Evolutionary conservation across 2,329 filamentous ascomycete species (phyloP).

Genomic region (Phialocephala sp.): DNA sequence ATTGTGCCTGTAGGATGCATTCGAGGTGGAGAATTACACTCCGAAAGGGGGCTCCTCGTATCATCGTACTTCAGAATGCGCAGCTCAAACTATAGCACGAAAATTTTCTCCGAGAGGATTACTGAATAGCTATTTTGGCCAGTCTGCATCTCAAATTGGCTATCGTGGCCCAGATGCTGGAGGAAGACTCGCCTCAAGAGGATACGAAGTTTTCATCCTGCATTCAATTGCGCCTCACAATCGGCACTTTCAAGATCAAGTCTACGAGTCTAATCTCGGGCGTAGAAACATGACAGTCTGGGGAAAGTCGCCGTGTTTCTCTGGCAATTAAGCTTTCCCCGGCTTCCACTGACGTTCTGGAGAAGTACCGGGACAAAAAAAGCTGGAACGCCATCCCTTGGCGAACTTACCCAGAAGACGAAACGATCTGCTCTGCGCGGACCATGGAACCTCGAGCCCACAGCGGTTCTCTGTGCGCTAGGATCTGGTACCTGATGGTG

Average conservation of each 20-base stretch:
- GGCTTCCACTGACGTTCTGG: not conserved
- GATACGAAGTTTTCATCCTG: not conserved
- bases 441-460: not conserved
- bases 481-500: not conserved
- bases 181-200: not conserved
- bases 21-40: constrained; percentile 15
- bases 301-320: not conserved
- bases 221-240: not conserved
- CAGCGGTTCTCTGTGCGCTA: not conserved
- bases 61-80: not conserved
- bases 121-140: not conserved
- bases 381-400: not conserved
- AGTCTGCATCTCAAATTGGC: not conserved
- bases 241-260: not conserved
- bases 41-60: constrained; percentile 2
- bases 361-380: not conserved
- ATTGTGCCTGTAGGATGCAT: constrained; percentile 24
- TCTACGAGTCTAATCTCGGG: not conserved
- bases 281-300: not conserved
- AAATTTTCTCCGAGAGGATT: not conserved
- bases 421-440: not conserved
- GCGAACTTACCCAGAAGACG: not conserved
- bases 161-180: not conserved
- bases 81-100: not conserved
- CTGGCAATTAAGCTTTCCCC: not conserved